Percentiles rank a stretch among this genome's conserved stretches.
These are phyloP conservation scores for Cladophialophora psammophila DNA, from an alignment of 2,329 filamentous ascomycete genomes.

Conservation along the genomic window DNA sequence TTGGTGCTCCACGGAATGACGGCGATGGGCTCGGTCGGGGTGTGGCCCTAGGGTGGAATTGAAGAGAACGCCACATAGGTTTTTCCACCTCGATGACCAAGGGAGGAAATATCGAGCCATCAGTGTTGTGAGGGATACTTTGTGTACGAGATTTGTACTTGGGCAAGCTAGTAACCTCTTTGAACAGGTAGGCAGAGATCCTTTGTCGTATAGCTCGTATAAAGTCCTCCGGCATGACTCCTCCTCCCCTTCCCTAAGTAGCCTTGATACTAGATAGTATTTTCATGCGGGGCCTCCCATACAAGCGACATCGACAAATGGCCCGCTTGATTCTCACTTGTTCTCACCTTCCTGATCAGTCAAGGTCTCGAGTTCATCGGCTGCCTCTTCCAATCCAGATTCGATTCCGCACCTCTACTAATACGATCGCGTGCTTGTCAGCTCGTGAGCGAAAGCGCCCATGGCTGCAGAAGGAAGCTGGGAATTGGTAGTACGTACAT, in stretches of 20 bases:
- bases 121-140: not conserved
- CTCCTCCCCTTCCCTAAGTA: constrained; percentile 9
- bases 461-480: not conserved
- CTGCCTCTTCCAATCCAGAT: constrained; percentile 15
- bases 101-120: not conserved
- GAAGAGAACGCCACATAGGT: not conserved
- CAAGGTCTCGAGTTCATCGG: constrained; percentile 4
- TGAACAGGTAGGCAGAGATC: not conserved
- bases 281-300: constrained; percentile 5
- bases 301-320: not conserved
- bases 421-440: constrained; percentile 21
- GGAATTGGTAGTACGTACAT: not conserved
- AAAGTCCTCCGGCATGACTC: not conserved
- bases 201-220: not conserved
- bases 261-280: constrained; percentile 19
- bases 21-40: not conserved
- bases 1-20: too few relatives aligned
- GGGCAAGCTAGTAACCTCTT: not conserved
- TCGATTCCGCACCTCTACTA: not conserved
- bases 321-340: not conserved
- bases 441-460: not conserved
- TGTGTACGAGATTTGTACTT: not conserved
- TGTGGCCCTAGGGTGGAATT: not conserved
- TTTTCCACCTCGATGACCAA: not conserved
- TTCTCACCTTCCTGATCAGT: constrained; percentile 23